Evolutionary conservation across 768 basidiomycete genomes (phyloP).

Genomic region (Tephrocybe sp.): DNA sequence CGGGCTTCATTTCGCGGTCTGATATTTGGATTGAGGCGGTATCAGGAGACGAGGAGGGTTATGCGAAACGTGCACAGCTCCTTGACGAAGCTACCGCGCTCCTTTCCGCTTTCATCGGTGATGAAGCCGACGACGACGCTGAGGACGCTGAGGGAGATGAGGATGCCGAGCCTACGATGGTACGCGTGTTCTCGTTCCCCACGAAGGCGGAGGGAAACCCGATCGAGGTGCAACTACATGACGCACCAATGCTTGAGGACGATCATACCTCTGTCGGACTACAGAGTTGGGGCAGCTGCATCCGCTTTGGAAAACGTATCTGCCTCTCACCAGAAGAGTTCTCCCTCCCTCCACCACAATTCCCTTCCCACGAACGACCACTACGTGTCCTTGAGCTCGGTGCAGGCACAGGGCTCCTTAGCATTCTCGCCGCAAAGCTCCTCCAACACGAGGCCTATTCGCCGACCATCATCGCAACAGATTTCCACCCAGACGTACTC

Average conservation of each 20-base stretch:
- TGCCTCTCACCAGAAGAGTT: constrained; percentile 45
- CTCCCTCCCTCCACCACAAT: constrained; percentile 23
- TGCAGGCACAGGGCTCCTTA: constrained; percentile 82
- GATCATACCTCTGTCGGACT: constrained; percentile 82
- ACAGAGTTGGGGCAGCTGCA: constrained; percentile 82
- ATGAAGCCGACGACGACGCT: constrained; percentile 30
- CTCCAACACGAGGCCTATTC: constrained; percentile 32
- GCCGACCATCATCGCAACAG: constrained; percentile 58
- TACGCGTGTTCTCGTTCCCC: constrained; percentile 52
- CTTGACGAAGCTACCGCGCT: constrained; percentile 59
- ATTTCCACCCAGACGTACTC: constrained; percentile 77
- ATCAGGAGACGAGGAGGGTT: constrained; percentile 32
- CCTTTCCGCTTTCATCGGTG: constrained; percentile 49
- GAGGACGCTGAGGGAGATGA: constrained; percentile 38
- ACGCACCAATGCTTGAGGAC: constrained; percentile 57
- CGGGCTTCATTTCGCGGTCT: constrained; percentile 61
- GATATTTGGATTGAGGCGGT: constrained; percentile 44
- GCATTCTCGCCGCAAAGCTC: constrained; percentile 57
- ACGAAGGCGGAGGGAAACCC: constrained; percentile 10
- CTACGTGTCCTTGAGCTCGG: constrained; percentile 74
- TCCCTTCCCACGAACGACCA: constrained; percentile 6
- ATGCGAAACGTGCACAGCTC: constrained; percentile 35
- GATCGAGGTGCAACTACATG: constrained; percentile 60
- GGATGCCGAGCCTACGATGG: constrained; percentile 33
- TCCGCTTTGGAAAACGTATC: constrained; percentile 65